Evolutionary conservation across 768 basidiomycete genomes (phyloP).

Genomic region (Cyclocybe cylindracea): DNA sequence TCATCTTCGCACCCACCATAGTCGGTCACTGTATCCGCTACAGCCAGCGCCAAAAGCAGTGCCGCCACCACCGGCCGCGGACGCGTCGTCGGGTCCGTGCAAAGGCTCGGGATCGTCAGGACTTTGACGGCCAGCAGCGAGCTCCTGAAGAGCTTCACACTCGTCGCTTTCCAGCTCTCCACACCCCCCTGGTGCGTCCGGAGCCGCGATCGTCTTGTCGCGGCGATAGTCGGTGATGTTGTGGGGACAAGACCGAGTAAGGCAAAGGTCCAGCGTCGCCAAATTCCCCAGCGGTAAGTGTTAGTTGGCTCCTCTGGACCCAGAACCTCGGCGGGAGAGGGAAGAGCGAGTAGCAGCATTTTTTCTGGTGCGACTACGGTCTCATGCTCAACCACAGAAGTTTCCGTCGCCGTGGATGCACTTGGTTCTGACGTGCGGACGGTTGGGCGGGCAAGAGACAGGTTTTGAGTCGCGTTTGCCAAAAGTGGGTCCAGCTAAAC

Average conservation of each 20-base stretch:
- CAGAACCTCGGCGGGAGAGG: constrained; percentile 20
- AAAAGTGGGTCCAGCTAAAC: constrained; percentile 22
- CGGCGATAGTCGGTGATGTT: background rate
- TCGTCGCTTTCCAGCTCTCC: background rate
- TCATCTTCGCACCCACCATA: constrained; percentile 8
- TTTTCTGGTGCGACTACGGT: constrained; percentile 7
- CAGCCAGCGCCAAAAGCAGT: constrained; percentile 21
- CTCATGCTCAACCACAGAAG: background rate
- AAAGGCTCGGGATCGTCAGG: constrained; percentile 19
- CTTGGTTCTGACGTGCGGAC: constrained; percentile 2
- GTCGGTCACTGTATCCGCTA: constrained; percentile 23
- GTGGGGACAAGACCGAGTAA: background rate
- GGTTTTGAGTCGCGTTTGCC: constrained; percentile 3
- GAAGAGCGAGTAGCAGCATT: constrained; percentile 18
- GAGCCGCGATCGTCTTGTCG: background rate
- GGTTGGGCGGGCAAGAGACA: constrained; percentile 18
- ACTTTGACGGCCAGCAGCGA: constrained; percentile 18
- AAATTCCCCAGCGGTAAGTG: constrained; percentile 5
- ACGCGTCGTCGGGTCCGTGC: constrained; percentile 11
- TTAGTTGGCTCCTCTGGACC: constrained; percentile 19
- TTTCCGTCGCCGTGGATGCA: background rate
- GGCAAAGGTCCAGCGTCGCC: constrained; percentile 8
- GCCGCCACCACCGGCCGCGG: constrained; percentile 16
- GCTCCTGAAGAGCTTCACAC: constrained; percentile 18
- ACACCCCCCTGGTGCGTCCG: background rate